phyloP scores from a whole-genome alignment of 306 rosid genomes.

The Sindora glabra region DNA sequence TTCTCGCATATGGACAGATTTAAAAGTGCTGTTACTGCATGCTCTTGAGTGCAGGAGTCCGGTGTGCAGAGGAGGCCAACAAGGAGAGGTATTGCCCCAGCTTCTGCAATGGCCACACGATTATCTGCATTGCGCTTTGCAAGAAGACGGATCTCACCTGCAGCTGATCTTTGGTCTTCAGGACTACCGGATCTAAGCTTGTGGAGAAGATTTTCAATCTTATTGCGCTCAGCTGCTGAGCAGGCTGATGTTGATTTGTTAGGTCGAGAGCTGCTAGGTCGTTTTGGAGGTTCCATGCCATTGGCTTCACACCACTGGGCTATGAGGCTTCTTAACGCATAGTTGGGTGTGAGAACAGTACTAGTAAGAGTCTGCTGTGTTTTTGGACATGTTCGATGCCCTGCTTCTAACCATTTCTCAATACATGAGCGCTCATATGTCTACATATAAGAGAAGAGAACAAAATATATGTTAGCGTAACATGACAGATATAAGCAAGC shows the following conservation, averaged over 20 bases:
- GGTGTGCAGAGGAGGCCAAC: constrained; percentile 66
- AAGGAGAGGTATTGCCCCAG: constrained; percentile 93
- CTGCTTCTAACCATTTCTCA: constrained; percentile 88
- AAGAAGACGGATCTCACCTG: constrained; percentile 94
- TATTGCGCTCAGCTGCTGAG: constrained; percentile 69
- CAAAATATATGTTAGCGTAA: background rate
- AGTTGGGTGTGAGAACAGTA: constrained; percentile 85
- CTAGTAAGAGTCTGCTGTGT: constrained; percentile 73
- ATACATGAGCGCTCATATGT: constrained; percentile 93
- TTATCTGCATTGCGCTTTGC: constrained; percentile 97
- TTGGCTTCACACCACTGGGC: constrained; percentile 98
- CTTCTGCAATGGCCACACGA: constrained; percentile 96
- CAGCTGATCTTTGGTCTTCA: constrained; percentile 84
- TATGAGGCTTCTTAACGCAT: constrained; percentile 84
- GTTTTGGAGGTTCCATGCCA: constrained; percentile 89
- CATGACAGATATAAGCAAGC: constrained; percentile 10
- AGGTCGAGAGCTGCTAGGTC: constrained; percentile 56
- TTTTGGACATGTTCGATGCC: constrained; percentile 91
- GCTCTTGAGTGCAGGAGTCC: constrained; percentile 94
- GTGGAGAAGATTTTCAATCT: constrained; percentile 60
- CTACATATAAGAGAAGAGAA: constrained; percentile 44
- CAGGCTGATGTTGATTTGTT: constrained; percentile 57
- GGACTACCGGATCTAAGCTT: constrained; percentile 62
- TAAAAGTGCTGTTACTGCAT: constrained; percentile 94
- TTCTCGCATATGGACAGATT: constrained; percentile 92